phyloP scores from a whole-genome alignment of 2,329 filamentous ascomycete species.

The Phaeosphaeria sp. region DNA sequence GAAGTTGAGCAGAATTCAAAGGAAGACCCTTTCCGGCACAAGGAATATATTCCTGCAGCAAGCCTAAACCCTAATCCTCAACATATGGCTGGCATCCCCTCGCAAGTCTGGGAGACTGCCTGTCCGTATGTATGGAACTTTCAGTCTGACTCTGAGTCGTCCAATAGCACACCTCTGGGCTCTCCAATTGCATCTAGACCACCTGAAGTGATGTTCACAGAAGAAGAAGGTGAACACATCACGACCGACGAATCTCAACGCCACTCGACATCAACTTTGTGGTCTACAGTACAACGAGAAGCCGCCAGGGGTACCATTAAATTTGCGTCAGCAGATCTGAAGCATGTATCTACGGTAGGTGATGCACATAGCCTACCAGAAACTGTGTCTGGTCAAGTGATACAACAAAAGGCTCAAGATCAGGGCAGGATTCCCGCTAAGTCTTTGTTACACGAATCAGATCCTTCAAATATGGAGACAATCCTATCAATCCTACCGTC shows the following conservation, averaged over 20 bases:
- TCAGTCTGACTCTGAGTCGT: background rate
- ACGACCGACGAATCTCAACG: background rate
- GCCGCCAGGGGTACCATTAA: too few species aligned
- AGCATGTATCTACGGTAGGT: background rate
- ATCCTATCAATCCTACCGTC: background rate
- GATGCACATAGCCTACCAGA: background rate
- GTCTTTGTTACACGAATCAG: background rate
- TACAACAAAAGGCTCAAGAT: background rate
- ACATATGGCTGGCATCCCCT: constrained; percentile 14
- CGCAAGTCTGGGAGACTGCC: constrained; percentile 17
- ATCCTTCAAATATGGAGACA: background rate
- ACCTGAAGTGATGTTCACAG: background rate
- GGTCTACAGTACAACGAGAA: background rate
- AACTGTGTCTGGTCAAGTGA: background rate
- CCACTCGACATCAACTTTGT: background rate
- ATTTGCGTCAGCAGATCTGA: background rate
- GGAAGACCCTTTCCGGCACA: background rate
- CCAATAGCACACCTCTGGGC: constrained; percentile 23
- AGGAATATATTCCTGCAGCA: background rate
- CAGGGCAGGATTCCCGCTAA: background rate
- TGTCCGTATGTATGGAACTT: constrained; percentile 16
- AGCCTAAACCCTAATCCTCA: background rate
- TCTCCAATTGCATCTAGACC: background rate
- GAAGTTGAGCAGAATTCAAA: background rate
- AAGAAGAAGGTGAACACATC: background rate